Conservation (phyloP, 129 eudicot species). For the Lactuca saligna region DNA sequence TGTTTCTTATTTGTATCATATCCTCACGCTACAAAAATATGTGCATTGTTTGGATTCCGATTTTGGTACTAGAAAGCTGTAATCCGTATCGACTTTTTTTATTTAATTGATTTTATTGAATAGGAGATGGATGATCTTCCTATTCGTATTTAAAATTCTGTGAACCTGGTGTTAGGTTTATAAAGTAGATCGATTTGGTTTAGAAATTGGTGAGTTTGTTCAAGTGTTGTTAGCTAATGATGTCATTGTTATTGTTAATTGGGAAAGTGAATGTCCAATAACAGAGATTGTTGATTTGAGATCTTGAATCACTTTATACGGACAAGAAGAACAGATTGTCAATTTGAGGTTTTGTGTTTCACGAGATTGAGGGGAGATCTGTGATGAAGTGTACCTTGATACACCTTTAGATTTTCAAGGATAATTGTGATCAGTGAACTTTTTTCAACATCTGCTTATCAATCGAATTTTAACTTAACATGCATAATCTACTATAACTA, state of each 20-base stretch:
- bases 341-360: not conserved
- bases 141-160: not conserved
- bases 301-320: not conserved
- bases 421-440: not conserved
- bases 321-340: not conserved
- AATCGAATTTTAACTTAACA: not conserved
- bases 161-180: not conserved
- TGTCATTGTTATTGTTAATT: constrained; percentile 11
- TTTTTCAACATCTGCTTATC: not conserved
- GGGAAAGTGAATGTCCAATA: constrained; percentile 5
- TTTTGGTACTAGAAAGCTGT: constrained; percentile 3
- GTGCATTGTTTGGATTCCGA: constrained; percentile 1
- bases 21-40: not conserved
- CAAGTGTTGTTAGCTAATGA: constrained; percentile 1
- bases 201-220: constrained; percentile 7
- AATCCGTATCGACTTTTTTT: not conserved
- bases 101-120: not conserved
- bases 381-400: not conserved
- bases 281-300: constrained; percentile 7
- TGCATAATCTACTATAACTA: too few relatives aligned
- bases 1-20: not conserved
- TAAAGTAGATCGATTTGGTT: constrained; percentile 9
- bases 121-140: not conserved
- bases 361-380: not conserved
- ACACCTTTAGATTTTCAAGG: too few relatives aligned